These are phyloP conservation scores for Rhodotorula taiwanensis DNA, from an alignment of 768 basidiomycete genomes.

Conservation along the genomic window DNA sequence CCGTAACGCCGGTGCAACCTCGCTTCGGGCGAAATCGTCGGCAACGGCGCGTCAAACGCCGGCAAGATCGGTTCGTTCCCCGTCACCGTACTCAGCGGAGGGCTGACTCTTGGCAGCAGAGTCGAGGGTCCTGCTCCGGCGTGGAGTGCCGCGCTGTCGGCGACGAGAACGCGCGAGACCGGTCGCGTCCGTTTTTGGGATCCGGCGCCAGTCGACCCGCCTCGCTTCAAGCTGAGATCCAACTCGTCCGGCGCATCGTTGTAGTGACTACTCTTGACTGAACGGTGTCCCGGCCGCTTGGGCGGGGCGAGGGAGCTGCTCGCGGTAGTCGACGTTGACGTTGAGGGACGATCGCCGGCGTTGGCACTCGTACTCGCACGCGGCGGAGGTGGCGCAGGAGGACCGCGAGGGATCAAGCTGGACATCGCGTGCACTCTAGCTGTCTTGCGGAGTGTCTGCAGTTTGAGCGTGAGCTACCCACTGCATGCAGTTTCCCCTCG, in stretches of 20 bases:
- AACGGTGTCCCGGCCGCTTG: neutral
- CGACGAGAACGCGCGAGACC: constrained; percentile 7
- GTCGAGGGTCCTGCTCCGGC: neutral
- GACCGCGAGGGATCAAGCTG: no score
- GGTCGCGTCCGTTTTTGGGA: neutral
- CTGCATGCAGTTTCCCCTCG: no score
- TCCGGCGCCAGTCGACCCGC: neutral
- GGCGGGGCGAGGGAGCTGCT: neutral
- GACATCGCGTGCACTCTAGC: no score
- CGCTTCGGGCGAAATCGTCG: constrained; percentile 10
- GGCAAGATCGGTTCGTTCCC: constrained; percentile 3
- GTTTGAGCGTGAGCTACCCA: no score
- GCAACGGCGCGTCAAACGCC: constrained; percentile 12
- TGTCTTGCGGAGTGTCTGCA: no score
- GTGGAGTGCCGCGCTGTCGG: neutral
- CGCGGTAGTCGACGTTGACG: no score
- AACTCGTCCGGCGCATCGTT: constrained; percentile 18
- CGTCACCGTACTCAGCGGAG: neutral
- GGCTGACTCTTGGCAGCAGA: neutral
- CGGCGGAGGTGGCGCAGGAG: constrained; percentile 8
- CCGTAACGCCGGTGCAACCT: neutral
- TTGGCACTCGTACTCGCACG: neutral
- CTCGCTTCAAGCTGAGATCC: neutral
- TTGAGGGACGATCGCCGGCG: no score
- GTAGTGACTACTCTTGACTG: constrained; percentile 7